These are phyloP conservation scores for Isoetes engelmannii DNA, from an alignment of 83 land plant species.

Conservation along the genomic window DNA sequence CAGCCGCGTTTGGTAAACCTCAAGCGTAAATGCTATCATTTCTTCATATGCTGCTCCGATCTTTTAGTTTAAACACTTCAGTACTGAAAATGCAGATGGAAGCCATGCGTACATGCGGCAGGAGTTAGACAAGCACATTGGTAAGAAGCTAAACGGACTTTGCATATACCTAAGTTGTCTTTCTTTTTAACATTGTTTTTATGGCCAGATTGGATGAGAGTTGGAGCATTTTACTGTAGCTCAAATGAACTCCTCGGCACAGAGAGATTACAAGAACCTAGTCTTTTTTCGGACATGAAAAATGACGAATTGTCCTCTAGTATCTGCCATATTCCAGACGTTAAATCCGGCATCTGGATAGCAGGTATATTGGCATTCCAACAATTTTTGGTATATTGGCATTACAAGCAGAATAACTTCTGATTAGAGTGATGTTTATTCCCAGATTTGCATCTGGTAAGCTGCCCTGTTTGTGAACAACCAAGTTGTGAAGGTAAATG, in stretches of 20 bases:
- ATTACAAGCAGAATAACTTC: not conserved
- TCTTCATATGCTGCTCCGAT: too few species aligned
- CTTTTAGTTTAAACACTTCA: too few species aligned
- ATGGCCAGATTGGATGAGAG: slow-evolving; percentile 60
- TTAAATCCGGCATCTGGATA: slow-evolving; percentile 51
- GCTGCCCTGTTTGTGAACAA: slow-evolving; percentile 82
- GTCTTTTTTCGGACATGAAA: not conserved
- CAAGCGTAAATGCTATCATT: too few species aligned
- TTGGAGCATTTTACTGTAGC: slow-evolving; percentile 51
- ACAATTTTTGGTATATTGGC: not conserved
- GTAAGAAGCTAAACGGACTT: slow-evolving; percentile 21
- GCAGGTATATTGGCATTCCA: slow-evolving; percentile 45
- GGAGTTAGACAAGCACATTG: slow-evolving; percentile 56
- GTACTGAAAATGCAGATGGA: slow-evolving; percentile 41
- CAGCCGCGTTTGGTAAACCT: slow-evolving; percentile 46
- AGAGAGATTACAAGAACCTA: slow-evolving; percentile 22
- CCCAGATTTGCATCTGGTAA: slow-evolving; percentile 80
- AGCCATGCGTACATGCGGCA: slow-evolving; percentile 48
- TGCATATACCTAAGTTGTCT: not conserved
- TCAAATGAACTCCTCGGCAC: slow-evolving; percentile 37
- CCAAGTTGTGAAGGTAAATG: slow-evolving; percentile 69
- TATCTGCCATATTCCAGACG: slow-evolving; percentile 11
- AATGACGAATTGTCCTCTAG: not conserved
- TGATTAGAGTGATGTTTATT: not conserved
- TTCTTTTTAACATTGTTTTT: not conserved